Base-by-base conservation (phyloP, 345 rosid species). In the Salix arbutifolia region DNA sequence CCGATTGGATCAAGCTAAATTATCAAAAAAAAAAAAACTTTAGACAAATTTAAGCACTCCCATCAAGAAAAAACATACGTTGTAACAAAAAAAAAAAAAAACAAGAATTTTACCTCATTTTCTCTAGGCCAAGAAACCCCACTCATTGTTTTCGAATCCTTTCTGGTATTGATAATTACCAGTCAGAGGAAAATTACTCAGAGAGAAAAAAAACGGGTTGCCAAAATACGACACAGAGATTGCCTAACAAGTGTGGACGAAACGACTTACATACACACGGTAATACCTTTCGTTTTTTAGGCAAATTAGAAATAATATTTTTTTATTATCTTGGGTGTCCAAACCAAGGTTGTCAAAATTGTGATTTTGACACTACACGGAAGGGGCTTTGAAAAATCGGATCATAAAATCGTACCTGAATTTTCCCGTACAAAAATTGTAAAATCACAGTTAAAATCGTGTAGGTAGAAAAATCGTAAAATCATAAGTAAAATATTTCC, bases 91-190 rank as follows among this genome's bases (percentile, higher is more conserved):
- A 64, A 17, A 64, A 64, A 17, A n/a, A 11, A 12, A 16, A 1
- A 6, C 38, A 6, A 11, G 35, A 26, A 21, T 53, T 28, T 69
- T 60, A 77, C 80, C 80, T 77, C 71, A 5, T 62, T 44, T 46
- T 50, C 53, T 71, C 26, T 6, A 62, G 80, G 80, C 75, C 75
- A 77, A 14, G 65, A 70, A 33, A 31, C 25, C 18, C 50, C 69
- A 14, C 52, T 65, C 52, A n/a, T 16, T 17, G 25, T 42, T 44
- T n/a, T 38, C 23, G 11, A 21, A 46, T 56, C 23, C 23, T 58
- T 58, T 56, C 28, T n/a, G 62, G 26, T 56, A 21, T 21, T 21
- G 26, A n/a, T 56, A 56, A 56, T n/a, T 3, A 11, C 13, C 12
- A 3, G 4, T n/a, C 62, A 56, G 26, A n/a, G 62, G 62, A 8